Evolutionary conservation across 1,284 basidiomycete genomes (phyloP).

Genomic region (Ganoderma sp.): DNA sequence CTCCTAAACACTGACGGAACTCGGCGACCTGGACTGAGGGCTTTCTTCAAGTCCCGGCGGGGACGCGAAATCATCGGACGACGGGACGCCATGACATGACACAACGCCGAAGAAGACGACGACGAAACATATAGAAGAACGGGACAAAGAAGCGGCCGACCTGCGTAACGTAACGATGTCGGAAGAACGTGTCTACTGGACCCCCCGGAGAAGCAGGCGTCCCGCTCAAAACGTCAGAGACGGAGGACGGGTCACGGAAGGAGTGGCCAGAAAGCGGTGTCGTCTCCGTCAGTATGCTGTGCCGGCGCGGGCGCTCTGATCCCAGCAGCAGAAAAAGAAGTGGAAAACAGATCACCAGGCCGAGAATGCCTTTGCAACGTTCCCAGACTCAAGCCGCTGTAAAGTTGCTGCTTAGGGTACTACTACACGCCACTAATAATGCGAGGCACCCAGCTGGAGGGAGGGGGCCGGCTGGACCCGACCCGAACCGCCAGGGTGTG

Average conservation of each 20-base stretch:
- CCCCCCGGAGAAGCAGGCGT: background rate
- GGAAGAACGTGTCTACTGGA: background rate
- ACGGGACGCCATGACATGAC: no score
- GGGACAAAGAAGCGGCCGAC: background rate
- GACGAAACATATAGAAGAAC: conserved; percentile 4
- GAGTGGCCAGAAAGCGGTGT: background rate
- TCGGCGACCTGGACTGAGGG: background rate
- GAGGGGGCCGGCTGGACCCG: background rate
- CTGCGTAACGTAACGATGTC: background rate
- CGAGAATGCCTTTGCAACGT: background rate
- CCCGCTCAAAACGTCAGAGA: background rate
- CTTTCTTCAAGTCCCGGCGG: no score
- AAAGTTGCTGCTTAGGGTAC: background rate
- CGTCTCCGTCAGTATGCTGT: background rate
- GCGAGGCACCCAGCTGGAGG: background rate
- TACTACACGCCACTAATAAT: no score
- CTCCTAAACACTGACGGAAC: background rate
- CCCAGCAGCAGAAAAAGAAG: background rate
- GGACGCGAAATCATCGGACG: no score
- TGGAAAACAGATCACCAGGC: background rate
- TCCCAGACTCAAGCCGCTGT: background rate
- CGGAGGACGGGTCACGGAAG: background rate
- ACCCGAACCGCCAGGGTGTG: background rate
- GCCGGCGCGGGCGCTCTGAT: background rate
- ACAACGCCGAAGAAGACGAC: background rate